Conservation (phyloP, 2,329 filamentous ascomycete genomes). For the Beauveria scarabaeidicola region DNA sequence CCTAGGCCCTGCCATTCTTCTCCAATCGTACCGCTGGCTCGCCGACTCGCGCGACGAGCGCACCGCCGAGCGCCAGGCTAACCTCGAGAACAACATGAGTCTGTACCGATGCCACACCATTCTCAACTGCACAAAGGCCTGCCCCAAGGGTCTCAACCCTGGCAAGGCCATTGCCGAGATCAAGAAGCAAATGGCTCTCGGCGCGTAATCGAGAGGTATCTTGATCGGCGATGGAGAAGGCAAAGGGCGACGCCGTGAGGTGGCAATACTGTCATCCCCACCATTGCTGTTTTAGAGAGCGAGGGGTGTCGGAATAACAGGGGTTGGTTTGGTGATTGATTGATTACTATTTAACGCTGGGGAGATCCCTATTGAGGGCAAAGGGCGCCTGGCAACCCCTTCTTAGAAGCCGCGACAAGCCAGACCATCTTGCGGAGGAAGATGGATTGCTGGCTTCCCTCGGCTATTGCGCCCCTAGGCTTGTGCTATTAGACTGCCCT, state of each 20-base stretch:
- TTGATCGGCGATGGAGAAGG: neutral
- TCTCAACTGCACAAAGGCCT: conserved; percentile 95
- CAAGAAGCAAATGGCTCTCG: conserved; percentile 86
- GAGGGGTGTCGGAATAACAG: too few relatives aligned
- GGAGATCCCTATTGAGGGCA: too few relatives aligned
- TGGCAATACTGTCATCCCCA: neutral
- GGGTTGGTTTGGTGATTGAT: too few relatives aligned
- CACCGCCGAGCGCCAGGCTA: conserved; percentile 77
- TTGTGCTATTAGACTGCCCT: neutral
- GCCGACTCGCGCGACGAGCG: conserved; percentile 90
- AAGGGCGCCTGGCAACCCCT: too few relatives aligned
- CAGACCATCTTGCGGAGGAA: too few relatives aligned
- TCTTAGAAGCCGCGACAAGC: too few relatives aligned
- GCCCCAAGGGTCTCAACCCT: conserved; percentile 96
- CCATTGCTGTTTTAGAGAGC: neutral
- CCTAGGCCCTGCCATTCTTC: conserved; percentile 88
- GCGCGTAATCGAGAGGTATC: conserved; percentile 17
- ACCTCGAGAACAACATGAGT: conserved; percentile 97
- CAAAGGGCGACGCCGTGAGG: neutral
- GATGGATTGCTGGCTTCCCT: conserved; percentile 6
- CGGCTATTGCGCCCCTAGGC: conserved; percentile 11
- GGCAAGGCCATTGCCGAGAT: conserved; percentile 93
- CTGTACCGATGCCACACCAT: conserved; percentile 99
- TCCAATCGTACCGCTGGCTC: conserved; percentile 97
- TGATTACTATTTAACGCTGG: too few relatives aligned